Base-by-base conservation (phyloP, 257 asterid species). In the Fraxinus quadrangulata region DNA sequence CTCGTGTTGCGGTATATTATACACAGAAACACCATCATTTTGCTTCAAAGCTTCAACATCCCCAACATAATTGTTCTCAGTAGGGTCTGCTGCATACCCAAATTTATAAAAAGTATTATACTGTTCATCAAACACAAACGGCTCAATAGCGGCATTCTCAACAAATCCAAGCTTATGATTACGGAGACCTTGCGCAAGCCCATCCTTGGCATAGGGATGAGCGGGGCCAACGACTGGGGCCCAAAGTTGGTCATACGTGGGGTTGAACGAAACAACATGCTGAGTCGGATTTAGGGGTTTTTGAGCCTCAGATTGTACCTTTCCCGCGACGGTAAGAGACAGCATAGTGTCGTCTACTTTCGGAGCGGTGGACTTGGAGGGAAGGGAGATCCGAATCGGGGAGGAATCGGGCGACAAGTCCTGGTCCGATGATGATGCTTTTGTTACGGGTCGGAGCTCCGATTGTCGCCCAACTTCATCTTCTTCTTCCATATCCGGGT, bases 71-170 rank as follows among this genome's bases (percentile, higher is more conserved):
- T 76, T 81, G 71, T 85, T 93, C 82, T 85, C 87, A 0, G 98
- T 86, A 9, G 99, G 99, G 80, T 96, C 99, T 21, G 97, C 96
- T 2, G 99, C 99, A 78, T 96, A 96, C 11, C 99, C 99, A 24
- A 88, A 89, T 77, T 91, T 96, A 67, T 93, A 89, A 73, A 90
- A 96, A 56, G 99, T 96, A 71, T 96, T 96, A 71, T 96, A 96
- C 93, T 96, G 99, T 72, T 96, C 99, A 23, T 96, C 99, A 40
- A 96, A 96, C 17, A 91, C 97, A 59, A 96, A 96, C 5, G 97
- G 83, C 73, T 83, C 97, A 8, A 93, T 89, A 3, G 89, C 74
- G 1, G 99, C 98, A 68, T 96, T 77, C 36, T 96, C 99, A 1
- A 96, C 99, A 40, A 93, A 93, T 70, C 98, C 99, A 1, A 96